Percentiles rank a stretch among this genome's conserved stretches.
phyloP scores from a whole-genome alignment of 306 rosid species.

The Cicer pinnatifidum region DNA sequence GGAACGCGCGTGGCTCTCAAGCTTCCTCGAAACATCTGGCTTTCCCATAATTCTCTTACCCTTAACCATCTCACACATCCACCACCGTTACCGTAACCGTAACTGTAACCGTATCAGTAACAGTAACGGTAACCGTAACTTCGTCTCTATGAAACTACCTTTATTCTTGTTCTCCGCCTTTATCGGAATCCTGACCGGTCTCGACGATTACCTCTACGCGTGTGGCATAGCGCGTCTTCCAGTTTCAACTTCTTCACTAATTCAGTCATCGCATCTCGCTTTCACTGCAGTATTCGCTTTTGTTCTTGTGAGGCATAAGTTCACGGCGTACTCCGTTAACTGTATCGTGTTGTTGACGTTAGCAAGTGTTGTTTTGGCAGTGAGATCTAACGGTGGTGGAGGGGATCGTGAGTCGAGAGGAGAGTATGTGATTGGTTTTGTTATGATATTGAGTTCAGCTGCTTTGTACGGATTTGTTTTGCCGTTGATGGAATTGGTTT shows the following conservation, averaged over 20 bases:
- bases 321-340: constrained; percentile 66
- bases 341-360: constrained; percentile 63
- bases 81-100: neutral
- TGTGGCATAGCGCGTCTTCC: constrained; percentile 72
- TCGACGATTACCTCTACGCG: constrained; percentile 76
- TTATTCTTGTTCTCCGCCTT: constrained; percentile 55
- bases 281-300: constrained; percentile 74
- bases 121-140: neutral
- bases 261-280: constrained; percentile 72
- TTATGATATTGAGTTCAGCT: constrained; percentile 73
- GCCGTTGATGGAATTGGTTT: constrained; percentile 76
- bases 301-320: constrained; percentile 59
- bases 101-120: neutral
- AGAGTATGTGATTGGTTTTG: constrained; percentile 63
- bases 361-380: constrained; percentile 68
- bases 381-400: constrained; percentile 66
- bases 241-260: constrained; percentile 67
- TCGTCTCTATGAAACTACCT: constrained; percentile 51
- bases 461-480: constrained; percentile 70
- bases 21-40: constrained; percentile 71
- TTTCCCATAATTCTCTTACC: constrained; percentile 73
- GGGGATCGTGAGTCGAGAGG: constrained; percentile 63
- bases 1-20: constrained; percentile 73
- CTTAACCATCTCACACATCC: constrained; percentile 44
- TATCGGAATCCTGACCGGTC: constrained; percentile 73